phyloP scores from a whole-genome alignment of 148 eudicot species.

The Camellia japonica region DNA sequence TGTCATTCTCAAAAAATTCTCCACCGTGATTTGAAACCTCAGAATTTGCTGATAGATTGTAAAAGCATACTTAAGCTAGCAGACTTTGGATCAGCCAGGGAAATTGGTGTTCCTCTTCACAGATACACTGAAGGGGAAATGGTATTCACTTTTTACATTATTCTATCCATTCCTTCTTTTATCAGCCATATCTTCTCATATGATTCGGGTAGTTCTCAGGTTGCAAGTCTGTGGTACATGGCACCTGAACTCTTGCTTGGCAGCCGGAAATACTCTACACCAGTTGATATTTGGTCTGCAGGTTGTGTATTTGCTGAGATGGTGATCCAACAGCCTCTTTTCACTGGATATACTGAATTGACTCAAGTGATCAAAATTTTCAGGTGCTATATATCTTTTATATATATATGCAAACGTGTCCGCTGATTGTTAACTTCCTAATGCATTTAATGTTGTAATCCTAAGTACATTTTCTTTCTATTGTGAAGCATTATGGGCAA shows the following conservation, averaged over 20 bases:
- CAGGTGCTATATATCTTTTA: no score
- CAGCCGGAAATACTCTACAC: not conserved
- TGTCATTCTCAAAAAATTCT: not conserved
- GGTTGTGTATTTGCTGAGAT: slow-evolving; percentile 8
- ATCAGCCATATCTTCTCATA: not conserved
- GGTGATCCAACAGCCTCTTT: not conserved
- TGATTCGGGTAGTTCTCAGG: not conserved
- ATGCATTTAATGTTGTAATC: not conserved
- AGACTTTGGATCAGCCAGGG: slow-evolving; percentile 6
- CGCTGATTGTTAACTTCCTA: not conserved
- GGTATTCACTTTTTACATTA: not conserved
- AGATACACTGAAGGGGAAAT: not conserved
- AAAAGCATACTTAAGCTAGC: not conserved
- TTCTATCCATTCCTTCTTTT: not conserved
- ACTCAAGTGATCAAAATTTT: no score
- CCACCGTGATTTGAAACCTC: not conserved
- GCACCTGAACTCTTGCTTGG: not conserved
- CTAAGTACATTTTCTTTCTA: not conserved
- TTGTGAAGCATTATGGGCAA: not conserved
- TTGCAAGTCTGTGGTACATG: not conserved
- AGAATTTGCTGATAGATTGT: slow-evolving; percentile 1
- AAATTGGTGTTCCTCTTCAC: not conserved
- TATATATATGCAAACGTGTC: no score
- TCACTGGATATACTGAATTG: no score
- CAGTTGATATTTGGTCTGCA: not conserved